These are phyloP conservation scores for Podaxis sp. DNA, from an alignment of 768 basidiomycete genomes.

Conservation along the genomic window DNA sequence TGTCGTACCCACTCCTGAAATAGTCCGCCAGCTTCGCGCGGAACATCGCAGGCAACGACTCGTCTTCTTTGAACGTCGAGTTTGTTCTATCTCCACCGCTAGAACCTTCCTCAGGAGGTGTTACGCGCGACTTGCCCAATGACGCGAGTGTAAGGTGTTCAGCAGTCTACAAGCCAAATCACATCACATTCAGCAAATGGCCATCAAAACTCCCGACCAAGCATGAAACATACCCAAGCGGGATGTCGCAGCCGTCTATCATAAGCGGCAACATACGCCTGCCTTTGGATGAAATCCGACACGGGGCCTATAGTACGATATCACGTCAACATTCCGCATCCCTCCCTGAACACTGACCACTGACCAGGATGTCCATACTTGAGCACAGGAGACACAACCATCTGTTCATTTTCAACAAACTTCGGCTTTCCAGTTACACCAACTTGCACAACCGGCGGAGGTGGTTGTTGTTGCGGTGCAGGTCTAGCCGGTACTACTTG, in stretches of 20 bases:
- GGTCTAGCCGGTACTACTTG: not conserved
- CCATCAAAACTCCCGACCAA: not conserved
- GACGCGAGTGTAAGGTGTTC: conserved; percentile 88
- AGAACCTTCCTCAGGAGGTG: conserved; percentile 26
- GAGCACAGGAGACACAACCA: conserved; percentile 41
- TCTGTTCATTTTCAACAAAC: conserved; percentile 36
- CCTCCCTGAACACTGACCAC: conserved; percentile 16
- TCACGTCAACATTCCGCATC: not conserved
- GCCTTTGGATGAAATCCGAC: conserved; percentile 73
- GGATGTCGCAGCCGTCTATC: conserved; percentile 90
- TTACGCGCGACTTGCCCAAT: conserved; percentile 38
- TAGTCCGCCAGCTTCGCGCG: conserved; percentile 87
- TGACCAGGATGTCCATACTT: conserved; percentile 85
- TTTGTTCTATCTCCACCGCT: conserved; percentile 68
- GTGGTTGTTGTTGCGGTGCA: conserved; percentile 20
- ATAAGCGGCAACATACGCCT: conserved; percentile 87
- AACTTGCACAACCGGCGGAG: conserved; percentile 44
- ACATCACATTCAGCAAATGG: not conserved
- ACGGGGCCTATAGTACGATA: conserved; percentile 65
- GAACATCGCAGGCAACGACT: conserved; percentile 70
- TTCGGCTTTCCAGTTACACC: conserved; percentile 43
- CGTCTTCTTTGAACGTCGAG: conserved; percentile 84
- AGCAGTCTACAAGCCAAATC: conserved; percentile 63
- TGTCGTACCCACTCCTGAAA: conserved; percentile 90
- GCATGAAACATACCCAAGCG: conserved; percentile 69